phyloP scores from a whole-genome alignment of 1,284 basidiomycete species.

The Meripilus lineatus region DNA sequence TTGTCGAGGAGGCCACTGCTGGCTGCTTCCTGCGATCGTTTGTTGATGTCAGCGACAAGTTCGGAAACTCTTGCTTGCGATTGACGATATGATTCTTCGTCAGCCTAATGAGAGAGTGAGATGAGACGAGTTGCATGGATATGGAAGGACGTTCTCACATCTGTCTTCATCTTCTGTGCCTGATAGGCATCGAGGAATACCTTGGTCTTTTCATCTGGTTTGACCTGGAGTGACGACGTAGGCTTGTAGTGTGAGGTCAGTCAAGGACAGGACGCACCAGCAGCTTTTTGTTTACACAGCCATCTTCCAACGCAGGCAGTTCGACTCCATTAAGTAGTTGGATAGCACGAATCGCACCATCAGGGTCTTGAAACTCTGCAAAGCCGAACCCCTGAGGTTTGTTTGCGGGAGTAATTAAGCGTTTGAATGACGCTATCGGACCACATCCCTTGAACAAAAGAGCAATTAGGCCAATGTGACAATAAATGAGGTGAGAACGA shows the following conservation, averaged over 20 bases:
- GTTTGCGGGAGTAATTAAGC: conserved; percentile 83
- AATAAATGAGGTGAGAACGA: conserved; percentile 29
- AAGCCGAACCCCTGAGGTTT: conserved; percentile 96
- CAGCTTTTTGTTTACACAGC: conserved; percentile 81
- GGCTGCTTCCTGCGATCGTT: conserved; percentile 60
- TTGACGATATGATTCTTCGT: conserved; percentile 51
- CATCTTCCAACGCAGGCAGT: conserved; percentile 81
- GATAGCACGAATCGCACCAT: conserved; percentile 81
- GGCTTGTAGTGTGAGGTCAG: conserved; percentile 27
- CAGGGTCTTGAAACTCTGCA: conserved; percentile 87
- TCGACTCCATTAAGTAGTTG: conserved; percentile 80
- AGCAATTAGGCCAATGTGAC: too few species aligned
- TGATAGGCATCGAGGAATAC: conserved; percentile 83
- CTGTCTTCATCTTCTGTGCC: conserved; percentile 72
- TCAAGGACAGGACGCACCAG: conserved; percentile 52
- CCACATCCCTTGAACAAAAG: conserved; percentile 80
- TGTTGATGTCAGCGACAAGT: conserved; percentile 56
- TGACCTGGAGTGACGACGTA: conserved; percentile 56
- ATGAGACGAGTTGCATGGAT: conserved; percentile 9
- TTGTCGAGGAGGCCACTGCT: conserved; percentile 66
- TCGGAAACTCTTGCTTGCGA: conserved; percentile 52
- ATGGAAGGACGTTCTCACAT: conserved; percentile 45
- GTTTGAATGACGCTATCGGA: conserved; percentile 81
- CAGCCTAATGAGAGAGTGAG: conserved; percentile 39
- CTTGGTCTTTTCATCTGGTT: conserved; percentile 91